phyloP scores from a whole-genome alignment of 352 stramenopile genomes.

The Phytophthora aleatoria region DNA sequence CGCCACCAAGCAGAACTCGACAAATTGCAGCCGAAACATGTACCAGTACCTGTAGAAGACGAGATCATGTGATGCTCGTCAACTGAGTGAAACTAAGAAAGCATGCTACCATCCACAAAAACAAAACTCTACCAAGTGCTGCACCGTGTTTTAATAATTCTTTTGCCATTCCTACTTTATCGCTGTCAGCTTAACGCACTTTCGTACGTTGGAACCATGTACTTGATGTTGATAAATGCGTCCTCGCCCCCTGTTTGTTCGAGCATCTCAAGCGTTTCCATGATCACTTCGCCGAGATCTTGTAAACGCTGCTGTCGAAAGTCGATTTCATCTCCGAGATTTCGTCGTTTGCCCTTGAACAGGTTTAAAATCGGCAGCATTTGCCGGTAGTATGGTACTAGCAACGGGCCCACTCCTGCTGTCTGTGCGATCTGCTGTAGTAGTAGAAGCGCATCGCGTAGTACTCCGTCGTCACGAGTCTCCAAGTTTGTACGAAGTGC shows the following conservation, averaged over 20 bases:
- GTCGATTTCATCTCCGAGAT: conserved; percentile 92
- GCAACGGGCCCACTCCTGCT: conserved; percentile 68
- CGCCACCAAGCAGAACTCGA: conserved; percentile 53
- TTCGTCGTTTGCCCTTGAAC: conserved; percentile 90
- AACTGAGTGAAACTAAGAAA: conserved; percentile 14
- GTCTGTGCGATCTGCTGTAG: conserved; percentile 64
- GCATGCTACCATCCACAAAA: neutral
- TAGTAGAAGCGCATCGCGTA: conserved; percentile 62
- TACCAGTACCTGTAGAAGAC: conserved; percentile 31
- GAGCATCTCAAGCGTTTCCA: conserved; percentile 89
- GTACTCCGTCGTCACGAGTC: conserved; percentile 52
- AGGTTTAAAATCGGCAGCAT: conserved; percentile 90
- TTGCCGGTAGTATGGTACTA: conserved; percentile 93
- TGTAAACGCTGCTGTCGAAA: conserved; percentile 84
- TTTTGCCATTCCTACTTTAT: neutral
- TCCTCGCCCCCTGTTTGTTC: conserved; percentile 86
- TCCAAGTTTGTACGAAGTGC: conserved; percentile 78
- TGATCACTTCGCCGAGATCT: conserved; percentile 86
- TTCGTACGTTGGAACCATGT: conserved; percentile 96
- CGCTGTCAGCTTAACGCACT: conserved; percentile 25
- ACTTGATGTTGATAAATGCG: conserved; percentile 96
- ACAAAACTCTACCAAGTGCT: too few species aligned
- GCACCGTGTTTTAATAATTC: neutral
- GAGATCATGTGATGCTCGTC: conserved; percentile 16
- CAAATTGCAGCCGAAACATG: conserved; percentile 33